phyloP scores from a whole-genome alignment of 148 eudicot genomes.

The Linanthus parryae region DNA sequence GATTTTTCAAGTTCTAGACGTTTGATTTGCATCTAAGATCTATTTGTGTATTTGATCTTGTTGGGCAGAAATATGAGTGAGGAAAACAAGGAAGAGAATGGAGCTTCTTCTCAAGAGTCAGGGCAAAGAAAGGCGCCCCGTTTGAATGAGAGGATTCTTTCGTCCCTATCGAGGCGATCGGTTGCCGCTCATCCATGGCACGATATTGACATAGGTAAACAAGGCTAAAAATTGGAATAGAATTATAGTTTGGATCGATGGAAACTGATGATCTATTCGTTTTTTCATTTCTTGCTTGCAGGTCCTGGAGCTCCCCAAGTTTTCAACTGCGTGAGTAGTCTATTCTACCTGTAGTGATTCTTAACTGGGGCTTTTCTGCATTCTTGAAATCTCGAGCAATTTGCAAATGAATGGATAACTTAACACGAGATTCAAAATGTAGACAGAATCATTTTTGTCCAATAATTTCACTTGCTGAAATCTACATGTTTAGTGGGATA shows the following conservation, averaged over 20 bases:
- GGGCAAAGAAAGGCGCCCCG: slow-evolving; percentile 23
- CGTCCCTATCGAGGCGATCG: slow-evolving; percentile 68
- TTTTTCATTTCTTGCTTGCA: not conserved
- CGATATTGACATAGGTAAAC: slow-evolving; percentile 73
- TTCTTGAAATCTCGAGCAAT: no score
- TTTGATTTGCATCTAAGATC: no score
- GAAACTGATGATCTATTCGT: not conserved
- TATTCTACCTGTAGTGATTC: not conserved
- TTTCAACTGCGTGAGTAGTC: slow-evolving; percentile 7
- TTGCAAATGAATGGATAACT: no score
- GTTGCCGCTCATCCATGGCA: slow-evolving; percentile 96
- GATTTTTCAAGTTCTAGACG: no score
- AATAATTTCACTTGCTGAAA: no score
- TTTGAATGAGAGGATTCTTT: slow-evolving; percentile 69
- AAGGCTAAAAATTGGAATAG: no score
- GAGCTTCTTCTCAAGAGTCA: not conserved
- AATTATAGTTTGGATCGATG: no score
- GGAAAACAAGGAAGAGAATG: slow-evolving; percentile 1
- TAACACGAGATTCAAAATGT: no score
- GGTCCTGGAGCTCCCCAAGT: slow-evolving; percentile 12
- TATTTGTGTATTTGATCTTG: no score
- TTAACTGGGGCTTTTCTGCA: no score
- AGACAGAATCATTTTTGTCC: no score
- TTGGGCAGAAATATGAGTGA: slow-evolving; percentile 14
- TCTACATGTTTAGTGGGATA: no score